Evolutionary conservation across 164 flowering plant species (phyloP).

Genomic region (Piper betle): DNA sequence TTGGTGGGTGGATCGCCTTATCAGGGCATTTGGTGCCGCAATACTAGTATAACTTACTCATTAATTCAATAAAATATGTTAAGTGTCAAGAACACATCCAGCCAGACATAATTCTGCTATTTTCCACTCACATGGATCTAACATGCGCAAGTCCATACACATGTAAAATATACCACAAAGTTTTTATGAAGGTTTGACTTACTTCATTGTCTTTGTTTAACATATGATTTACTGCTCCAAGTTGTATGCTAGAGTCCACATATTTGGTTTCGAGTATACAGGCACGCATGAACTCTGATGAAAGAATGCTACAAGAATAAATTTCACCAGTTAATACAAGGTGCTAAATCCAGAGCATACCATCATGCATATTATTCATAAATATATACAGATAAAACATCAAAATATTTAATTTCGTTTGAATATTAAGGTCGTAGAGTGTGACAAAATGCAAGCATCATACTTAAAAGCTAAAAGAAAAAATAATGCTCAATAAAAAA

Average conservation of each 20-base stretch:
- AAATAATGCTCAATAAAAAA: too few relatives aligned
- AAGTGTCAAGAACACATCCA: too few relatives aligned
- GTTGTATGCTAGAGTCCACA: constrained; percentile 44
- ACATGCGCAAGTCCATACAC: background rate
- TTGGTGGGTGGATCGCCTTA: too few relatives aligned
- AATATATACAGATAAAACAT: background rate
- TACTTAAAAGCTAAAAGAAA: too few relatives aligned
- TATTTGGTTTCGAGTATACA: constrained; percentile 56
- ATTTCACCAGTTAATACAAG: constrained; percentile 32
- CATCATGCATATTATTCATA: background rate
- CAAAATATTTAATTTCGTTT: too few relatives aligned
- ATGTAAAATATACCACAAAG: background rate
- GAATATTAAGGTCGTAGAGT: too few relatives aligned
- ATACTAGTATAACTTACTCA: too few relatives aligned
- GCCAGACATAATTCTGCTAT: too few relatives aligned
- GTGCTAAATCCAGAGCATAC: constrained; percentile 6
- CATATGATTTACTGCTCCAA: constrained; percentile 21
- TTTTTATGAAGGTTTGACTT: constrained; percentile 14
- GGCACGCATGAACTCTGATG: constrained; percentile 92
- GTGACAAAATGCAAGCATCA: too few relatives aligned
- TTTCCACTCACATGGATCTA: background rate
- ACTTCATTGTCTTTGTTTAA: constrained; percentile 63
- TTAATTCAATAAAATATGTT: too few relatives aligned
- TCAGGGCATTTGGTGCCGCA: too few relatives aligned
- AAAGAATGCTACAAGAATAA: constrained; percentile 94